Conservation (phyloP, 2,329 filamentous ascomycete genomes). For the Hymenoscyphus albidus region DNA sequence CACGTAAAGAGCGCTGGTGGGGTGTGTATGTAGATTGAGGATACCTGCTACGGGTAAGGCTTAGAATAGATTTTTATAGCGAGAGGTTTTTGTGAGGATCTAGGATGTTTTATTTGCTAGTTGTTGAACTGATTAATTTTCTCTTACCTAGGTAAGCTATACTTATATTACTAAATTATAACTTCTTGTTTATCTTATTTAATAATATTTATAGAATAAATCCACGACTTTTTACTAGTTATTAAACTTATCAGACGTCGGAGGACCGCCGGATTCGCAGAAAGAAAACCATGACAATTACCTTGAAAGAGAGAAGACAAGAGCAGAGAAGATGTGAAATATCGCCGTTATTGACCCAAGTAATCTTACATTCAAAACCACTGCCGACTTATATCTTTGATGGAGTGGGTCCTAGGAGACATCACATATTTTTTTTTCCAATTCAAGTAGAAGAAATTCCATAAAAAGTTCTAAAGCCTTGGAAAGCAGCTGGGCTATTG, state of each 20-base stretch:
- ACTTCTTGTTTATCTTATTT: no score
- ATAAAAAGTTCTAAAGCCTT: not conserved
- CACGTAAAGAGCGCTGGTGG: not conserved
- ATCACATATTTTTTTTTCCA: conserved; percentile 3
- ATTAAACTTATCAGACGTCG: not conserved
- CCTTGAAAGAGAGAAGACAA: not conserved
- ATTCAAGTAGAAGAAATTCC: conserved; percentile 6
- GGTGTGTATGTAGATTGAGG: not conserved
- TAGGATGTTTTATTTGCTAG: no score
- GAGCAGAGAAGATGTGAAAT: not conserved
- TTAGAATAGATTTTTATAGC: not conserved
- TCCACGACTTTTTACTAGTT: no score
- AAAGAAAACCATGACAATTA: not conserved
- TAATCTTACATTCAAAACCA: not conserved
- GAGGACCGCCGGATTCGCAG: conserved; percentile 5
- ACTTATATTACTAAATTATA: no score
- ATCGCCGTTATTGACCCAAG: not conserved
- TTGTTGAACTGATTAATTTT: no score
- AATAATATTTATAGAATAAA: no score
- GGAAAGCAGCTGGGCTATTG: no score
- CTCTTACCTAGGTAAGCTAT: no score
- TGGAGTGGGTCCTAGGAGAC: not conserved
- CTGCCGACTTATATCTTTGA: not conserved
- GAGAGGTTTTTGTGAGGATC: not conserved
- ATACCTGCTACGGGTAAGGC: not conserved